Percentiles rank a stretch among this genome's conserved stretches.
Conservation (phyloP, 176 grass and related monocot genomes). For the Themeda triandra region DNA sequence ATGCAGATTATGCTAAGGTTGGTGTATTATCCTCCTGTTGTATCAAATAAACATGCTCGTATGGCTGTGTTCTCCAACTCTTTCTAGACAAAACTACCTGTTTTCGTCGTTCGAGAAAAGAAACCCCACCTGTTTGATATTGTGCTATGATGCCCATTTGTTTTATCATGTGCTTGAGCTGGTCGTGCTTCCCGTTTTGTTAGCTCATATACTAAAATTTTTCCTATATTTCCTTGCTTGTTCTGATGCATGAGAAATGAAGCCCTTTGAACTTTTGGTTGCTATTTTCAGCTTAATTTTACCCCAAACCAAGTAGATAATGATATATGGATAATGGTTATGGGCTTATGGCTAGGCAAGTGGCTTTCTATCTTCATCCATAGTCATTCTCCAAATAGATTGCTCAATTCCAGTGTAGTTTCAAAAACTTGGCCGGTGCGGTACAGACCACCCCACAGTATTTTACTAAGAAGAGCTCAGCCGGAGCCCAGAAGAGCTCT, state of each 20-base stretch:
- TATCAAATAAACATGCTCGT: neutral
- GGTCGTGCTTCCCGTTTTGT: neutral
- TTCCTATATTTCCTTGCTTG: neutral
- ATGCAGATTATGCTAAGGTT: conserved; percentile 76
- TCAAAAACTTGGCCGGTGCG: neutral
- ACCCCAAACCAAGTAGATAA: neutral
- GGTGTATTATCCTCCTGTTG: conserved; percentile 24
- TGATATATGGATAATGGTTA: conserved; percentile 7
- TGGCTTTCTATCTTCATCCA: neutral
- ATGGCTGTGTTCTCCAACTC: neutral
- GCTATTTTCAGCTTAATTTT: neutral
- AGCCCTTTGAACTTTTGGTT: conserved; percentile 1
- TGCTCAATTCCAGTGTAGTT: neutral
- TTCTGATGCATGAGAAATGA: neutral
- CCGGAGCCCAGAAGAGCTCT: neutral
- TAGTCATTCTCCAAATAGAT: neutral
- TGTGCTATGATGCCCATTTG: neutral
- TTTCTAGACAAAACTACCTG: neutral
- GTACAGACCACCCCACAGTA: neutral
- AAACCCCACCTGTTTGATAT: neutral
- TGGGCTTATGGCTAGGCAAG: too few relatives aligned
- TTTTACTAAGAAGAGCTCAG: neutral
- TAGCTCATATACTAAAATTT: neutral
- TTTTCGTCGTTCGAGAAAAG: too few relatives aligned
- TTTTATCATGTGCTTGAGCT: conserved; percentile 24